Percentiles rank a stretch among this genome's conserved stretches.
Evolutionary conservation across 192 early-diverging fungal genomes (phyloP).

Genomic region (Rhizophagus sp.): DNA sequence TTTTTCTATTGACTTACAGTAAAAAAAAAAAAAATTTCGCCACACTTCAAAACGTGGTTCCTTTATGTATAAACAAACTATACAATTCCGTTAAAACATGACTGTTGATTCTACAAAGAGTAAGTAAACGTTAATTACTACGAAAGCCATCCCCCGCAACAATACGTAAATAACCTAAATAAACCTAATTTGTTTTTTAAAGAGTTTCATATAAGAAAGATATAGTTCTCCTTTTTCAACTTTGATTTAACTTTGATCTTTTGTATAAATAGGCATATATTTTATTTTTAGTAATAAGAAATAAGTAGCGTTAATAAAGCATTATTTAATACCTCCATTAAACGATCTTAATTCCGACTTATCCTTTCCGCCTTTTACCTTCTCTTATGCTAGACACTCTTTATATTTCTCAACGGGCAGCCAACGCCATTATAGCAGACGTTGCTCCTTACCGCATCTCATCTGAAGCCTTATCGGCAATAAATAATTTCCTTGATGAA

Average conservation of each 20-base stretch:
- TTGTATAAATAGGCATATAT: not conserved
- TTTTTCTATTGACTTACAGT: too few relatives aligned
- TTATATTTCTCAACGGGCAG: slow-evolving; percentile 61
- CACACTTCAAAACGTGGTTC: too few relatives aligned
- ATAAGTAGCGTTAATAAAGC: not conserved
- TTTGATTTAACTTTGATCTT: not conserved
- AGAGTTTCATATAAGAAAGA: too few relatives aligned
- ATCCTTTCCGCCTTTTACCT: not conserved
- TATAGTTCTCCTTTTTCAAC: not conserved
- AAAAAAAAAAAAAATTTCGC: too few relatives aligned
- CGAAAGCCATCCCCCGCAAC: too few relatives aligned
- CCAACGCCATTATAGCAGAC: slow-evolving; percentile 61
- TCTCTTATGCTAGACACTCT: slow-evolving; percentile 44
- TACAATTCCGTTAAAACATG: not conserved
- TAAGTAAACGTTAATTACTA: not conserved
- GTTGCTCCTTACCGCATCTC: slow-evolving; percentile 57
- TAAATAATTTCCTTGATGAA: slow-evolving; percentile 61
- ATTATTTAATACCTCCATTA: not conserved
- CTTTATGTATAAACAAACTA: too few relatives aligned
- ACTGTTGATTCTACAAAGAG: not conserved
- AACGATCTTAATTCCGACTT: not conserved
- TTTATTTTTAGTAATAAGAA: not conserved
- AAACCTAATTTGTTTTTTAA: too few relatives aligned
- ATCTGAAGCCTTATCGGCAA: slow-evolving; percentile 53
- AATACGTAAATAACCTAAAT: too few relatives aligned